Conservation (phyloP, 441 rosid genomes). For the Gossypium davidsonii region DNA sequence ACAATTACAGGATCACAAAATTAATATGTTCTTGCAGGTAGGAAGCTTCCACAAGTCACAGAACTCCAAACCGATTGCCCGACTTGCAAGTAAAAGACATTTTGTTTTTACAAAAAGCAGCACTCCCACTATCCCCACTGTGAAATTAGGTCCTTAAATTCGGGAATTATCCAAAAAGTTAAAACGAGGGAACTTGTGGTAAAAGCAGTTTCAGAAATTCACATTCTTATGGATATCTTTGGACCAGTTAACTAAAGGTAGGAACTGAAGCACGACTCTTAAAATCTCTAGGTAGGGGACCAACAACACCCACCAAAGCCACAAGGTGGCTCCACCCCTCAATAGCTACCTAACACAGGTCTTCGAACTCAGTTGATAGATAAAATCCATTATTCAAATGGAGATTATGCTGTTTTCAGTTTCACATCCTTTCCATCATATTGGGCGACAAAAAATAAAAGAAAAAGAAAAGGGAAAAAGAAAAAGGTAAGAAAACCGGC, state of each 20-base stretch:
- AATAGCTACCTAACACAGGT: background rate
- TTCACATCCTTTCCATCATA: background rate
- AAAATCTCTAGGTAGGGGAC: background rate
- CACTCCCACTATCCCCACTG: background rate
- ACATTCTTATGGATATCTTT: background rate
- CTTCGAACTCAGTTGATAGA: background rate
- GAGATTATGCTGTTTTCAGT: background rate
- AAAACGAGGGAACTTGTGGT: background rate
- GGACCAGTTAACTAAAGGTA: background rate
- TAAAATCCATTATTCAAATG: background rate
- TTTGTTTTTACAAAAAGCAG: background rate
- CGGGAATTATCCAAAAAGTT: background rate
- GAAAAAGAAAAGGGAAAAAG: background rate
- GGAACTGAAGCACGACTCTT: background rate
- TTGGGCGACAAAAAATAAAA: background rate
- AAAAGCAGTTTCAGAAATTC: background rate
- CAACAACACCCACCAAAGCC: background rate
- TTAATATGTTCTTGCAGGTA: background rate
- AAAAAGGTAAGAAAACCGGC: background rate
- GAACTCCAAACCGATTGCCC: conserved; percentile 1
- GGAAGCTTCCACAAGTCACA: background rate
- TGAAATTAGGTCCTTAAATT: background rate
- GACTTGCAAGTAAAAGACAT: conserved; percentile 8
- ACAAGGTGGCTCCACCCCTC: background rate
- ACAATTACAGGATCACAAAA: background rate